Evolutionary conservation across 306 rosid genomes (phyloP).

Genomic region (Acacia confusa): DNA sequence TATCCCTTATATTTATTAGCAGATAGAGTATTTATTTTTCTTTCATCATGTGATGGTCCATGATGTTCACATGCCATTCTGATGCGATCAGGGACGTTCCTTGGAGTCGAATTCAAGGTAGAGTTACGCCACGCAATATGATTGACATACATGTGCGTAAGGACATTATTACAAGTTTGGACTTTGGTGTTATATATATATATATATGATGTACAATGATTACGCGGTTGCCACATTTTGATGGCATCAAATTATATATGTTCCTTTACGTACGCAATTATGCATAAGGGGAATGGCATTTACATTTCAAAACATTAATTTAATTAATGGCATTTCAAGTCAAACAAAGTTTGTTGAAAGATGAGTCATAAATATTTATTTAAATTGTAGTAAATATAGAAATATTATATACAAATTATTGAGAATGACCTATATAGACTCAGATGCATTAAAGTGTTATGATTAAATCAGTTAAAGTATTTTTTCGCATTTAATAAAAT

Average conservation of each 20-base stretch:
- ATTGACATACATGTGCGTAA: neutral
- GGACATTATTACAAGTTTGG: neutral
- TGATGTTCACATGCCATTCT: neutral
- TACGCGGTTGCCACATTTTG: neutral
- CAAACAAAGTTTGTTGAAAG: too few species aligned
- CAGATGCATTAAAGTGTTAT: too few species aligned
- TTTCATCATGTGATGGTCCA: neutral
- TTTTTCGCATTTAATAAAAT: neutral
- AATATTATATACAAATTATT: too few species aligned
- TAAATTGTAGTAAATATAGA: too few species aligned
- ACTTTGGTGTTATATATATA: neutral
- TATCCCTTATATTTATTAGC: too few species aligned
- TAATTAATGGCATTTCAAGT: too few species aligned
- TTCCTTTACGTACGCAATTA: neutral
- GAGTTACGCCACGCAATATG: neutral
- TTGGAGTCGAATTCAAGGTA: constrained; percentile 10
- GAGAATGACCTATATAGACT: too few species aligned
- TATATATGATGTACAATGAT: neutral
- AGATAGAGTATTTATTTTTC: too few species aligned
- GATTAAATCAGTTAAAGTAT: too few species aligned
- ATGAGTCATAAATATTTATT: too few species aligned
- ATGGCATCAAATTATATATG: neutral
- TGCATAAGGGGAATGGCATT: neutral
- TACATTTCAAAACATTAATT: neutral
- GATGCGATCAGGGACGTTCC: neutral